phyloP scores from a whole-genome alignment of 2,329 filamentous ascomycete species.

The Hortaea sp. region DNA sequence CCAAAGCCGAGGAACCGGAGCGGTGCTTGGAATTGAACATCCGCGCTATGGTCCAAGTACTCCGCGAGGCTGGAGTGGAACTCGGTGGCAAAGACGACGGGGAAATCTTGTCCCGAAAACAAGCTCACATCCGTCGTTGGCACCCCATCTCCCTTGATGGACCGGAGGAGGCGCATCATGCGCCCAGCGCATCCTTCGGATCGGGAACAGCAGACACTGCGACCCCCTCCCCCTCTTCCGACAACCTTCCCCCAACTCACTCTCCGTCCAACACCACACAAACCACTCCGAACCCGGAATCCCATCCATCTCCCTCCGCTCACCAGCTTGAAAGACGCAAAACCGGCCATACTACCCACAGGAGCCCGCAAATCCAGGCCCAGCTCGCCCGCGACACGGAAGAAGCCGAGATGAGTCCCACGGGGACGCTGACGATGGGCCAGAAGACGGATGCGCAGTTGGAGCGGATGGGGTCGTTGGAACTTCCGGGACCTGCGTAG shows the following conservation, averaged over 20 bases:
- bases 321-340: background rate
- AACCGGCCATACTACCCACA: background rate
- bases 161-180: slow-evolving; percentile 2
- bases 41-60: slow-evolving; percentile 67
- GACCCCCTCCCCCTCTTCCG: too few species aligned
- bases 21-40: slow-evolving; percentile 75
- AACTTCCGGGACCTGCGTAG: background rate
- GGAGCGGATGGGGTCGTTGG: background rate
- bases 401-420: background rate
- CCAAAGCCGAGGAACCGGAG: slow-evolving; percentile 57
- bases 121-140: slow-evolving; percentile 15
- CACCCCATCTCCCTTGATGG: slow-evolving; percentile 16
- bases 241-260: background rate
- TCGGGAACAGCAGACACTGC: too few species aligned
- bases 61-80: slow-evolving; percentile 36
- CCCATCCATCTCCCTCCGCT: background rate
- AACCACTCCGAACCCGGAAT: background rate
- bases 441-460: slow-evolving; percentile 4
- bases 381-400: background rate
- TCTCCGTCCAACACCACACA: slow-evolving; percentile 1
- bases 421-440: slow-evolving; percentile 2
- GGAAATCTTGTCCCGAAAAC: slow-evolving; percentile 25
- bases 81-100: slow-evolving; percentile 31
- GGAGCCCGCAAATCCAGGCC: slow-evolving; percentile 1
- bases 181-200: slow-evolving; percentile 1